Percentiles rank a stretch among this genome's conserved stretches.
phyloP scores from a whole-genome alignment of 2,329 filamentous ascomycete genomes.

The Phialophora macrospora region DNA sequence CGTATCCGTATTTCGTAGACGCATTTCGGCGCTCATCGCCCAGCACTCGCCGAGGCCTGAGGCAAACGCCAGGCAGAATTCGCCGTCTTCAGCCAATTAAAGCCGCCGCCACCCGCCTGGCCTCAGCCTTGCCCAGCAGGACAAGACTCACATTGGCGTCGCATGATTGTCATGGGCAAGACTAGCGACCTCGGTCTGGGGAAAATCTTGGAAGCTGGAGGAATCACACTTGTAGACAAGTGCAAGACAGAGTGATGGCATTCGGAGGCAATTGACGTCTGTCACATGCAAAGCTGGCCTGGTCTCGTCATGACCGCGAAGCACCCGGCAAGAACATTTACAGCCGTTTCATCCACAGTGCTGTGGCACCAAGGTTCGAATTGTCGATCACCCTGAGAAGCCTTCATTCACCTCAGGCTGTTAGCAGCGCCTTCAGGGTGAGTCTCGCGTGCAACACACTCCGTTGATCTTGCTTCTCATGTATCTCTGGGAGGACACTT shows the following conservation, averaged over 20 bases:
- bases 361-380: not conserved
- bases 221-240: not conserved
- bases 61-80: not conserved
- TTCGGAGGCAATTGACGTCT: not conserved
- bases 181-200: not conserved
- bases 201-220: not conserved
- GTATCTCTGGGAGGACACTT: too few relatives aligned
- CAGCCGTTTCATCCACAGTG: not conserved
- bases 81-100: not conserved
- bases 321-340: not conserved
- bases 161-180: conserved; percentile 1
- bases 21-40: conserved; percentile 4
- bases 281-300: not conserved
- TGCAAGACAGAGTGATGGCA: not conserved
- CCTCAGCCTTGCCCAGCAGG: conserved; percentile 1
- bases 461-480: too few relatives aligned
- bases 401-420: too few relatives aligned
- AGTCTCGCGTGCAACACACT: too few relatives aligned
- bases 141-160: conserved; percentile 5
- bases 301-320: not conserved
- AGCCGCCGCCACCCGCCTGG: not conserved
- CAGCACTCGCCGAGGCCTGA: conserved; percentile 3
- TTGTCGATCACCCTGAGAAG: too few relatives aligned
- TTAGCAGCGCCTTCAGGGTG: too few relatives aligned
- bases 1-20: conserved; percentile 11